phyloP scores from a whole-genome alignment of 371 early-diverging fungal genomes.

The Mucor sp. region DNA sequence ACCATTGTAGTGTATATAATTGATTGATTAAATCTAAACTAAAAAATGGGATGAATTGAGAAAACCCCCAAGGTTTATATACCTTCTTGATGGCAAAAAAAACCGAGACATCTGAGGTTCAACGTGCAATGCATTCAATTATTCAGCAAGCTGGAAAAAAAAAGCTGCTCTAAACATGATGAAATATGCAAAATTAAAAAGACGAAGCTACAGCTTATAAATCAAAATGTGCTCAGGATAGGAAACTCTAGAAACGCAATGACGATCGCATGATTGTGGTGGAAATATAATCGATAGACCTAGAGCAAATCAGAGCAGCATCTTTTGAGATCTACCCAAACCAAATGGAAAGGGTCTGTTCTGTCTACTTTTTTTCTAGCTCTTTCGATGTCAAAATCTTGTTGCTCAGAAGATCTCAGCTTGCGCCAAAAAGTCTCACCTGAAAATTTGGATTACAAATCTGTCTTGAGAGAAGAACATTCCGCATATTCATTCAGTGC shows the following conservation, averaged over 20 bases:
- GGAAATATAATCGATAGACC: neutral
- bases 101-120: conserved; percentile 4
- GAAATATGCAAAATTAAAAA: neutral
- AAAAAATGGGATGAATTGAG: neutral
- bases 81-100: neutral
- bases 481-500: neutral
- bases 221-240: neutral
- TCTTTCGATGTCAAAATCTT: neutral
- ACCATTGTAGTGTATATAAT: conserved; percentile 14
- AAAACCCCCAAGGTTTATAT: neutral
- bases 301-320: neutral
- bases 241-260: neutral
- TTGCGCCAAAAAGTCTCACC: neutral
- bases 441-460: neutral
- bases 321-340: too few species aligned
- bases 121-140: neutral
- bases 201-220: neutral
- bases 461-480: neutral
- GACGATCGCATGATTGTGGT: neutral
- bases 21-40: neutral
- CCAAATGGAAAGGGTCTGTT: neutral
- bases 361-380: neutral
- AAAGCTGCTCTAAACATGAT: neutral
- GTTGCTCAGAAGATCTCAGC: neutral
- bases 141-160: neutral